Conservation (phyloP, 225 moss, liverwort and hornwort species). For the Physcomitrium patens region DNA sequence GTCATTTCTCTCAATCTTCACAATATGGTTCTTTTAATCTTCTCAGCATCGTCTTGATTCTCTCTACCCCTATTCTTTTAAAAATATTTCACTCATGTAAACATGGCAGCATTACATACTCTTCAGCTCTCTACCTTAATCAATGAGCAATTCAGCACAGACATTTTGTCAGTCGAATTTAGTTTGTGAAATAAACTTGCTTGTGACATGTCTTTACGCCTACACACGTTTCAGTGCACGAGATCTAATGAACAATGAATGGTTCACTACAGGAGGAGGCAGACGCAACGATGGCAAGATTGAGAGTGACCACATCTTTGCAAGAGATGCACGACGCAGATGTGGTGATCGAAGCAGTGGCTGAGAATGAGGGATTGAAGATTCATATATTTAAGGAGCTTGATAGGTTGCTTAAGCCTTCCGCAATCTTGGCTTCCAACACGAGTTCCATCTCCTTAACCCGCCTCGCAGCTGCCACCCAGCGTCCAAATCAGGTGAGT, state of each 20-base stretch:
- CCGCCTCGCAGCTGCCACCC: conserved; percentile 85
- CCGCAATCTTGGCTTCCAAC: conserved; percentile 92
- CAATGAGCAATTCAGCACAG: background rate
- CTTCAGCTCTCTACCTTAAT: background rate
- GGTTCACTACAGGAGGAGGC: conserved; percentile 68
- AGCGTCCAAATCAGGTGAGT: conserved; percentile 75
- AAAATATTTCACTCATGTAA: too few relatives aligned
- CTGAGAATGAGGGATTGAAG: conserved; percentile 91
- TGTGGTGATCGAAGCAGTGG: conserved; percentile 91
- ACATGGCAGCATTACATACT: background rate
- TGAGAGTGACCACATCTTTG: conserved; percentile 71
- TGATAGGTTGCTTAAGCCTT: conserved; percentile 83
- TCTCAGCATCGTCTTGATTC: background rate
- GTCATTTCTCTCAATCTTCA: conserved; percentile 32
- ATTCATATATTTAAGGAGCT: conserved; percentile 74
- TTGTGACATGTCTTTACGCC: background rate
- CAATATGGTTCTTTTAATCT: background rate
- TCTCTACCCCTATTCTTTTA: background rate
- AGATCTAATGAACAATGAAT: background rate
- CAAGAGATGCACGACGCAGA: conserved; percentile 82
- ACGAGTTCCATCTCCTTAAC: conserved; percentile 99
- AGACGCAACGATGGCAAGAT: conserved; percentile 73
- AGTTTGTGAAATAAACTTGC: background rate
- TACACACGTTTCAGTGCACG: background rate
- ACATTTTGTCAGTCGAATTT: background rate